phyloP scores from a whole-genome alignment of 2,329 filamentous ascomycete species.

The Colletotrichum cordylinicola region DNA sequence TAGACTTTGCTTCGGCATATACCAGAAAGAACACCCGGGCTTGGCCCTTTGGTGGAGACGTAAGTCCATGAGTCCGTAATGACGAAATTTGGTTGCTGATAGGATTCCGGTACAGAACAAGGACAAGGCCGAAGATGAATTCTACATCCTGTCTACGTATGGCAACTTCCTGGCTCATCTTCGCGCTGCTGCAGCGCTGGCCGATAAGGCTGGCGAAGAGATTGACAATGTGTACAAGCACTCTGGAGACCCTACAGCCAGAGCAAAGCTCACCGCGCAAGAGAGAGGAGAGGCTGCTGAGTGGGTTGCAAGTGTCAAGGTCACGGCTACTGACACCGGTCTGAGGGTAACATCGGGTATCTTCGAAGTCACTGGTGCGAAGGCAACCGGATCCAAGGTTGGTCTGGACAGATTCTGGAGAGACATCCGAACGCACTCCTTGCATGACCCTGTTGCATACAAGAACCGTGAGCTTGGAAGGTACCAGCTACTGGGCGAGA shows the following conservation, averaged over 20 bases:
- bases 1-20: constrained; percentile 61
- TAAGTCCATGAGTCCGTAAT: constrained; percentile 29
- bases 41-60: constrained; percentile 70
- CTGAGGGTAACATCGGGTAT: constrained; percentile 64
- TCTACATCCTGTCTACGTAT: constrained; percentile 69
- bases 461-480: constrained; percentile 68
- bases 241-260: constrained; percentile 38
- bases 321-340: constrained; percentile 65
- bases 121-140: constrained; percentile 63
- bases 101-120: constrained; percentile 47
- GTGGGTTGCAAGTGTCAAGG: constrained; percentile 67
- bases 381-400: constrained; percentile 61
- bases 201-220: constrained; percentile 59
- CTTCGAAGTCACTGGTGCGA: constrained; percentile 68
- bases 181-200: constrained; percentile 62
- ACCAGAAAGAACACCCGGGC: constrained; percentile 62
- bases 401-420: constrained; percentile 71
- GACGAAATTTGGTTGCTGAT: not conserved
- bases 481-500: constrained; percentile 60
- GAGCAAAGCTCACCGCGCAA: constrained; percentile 51
- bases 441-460: constrained; percentile 73
- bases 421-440: constrained; percentile 68
- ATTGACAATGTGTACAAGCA: constrained; percentile 51
- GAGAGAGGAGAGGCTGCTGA: constrained; percentile 67
- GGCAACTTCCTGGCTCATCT: constrained; percentile 69